Conservation (phyloP, 768 basidiomycete species). For the Russula abietina region DNA sequence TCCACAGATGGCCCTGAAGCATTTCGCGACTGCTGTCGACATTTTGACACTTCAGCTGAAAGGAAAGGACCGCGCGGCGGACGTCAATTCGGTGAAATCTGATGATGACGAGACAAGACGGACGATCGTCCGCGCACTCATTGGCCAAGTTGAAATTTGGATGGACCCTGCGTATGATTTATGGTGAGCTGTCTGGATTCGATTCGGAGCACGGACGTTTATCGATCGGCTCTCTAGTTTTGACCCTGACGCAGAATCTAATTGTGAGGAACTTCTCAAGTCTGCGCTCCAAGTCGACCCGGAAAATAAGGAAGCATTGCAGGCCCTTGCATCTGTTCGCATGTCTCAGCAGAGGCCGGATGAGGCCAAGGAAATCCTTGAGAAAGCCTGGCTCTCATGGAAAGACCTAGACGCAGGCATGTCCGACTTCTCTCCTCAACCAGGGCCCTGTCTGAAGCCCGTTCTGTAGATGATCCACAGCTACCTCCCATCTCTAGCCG, state of each 20-base stretch:
- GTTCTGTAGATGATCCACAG: conserved; percentile 50
- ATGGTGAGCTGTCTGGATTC: conserved; percentile 48
- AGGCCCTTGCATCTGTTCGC: conserved; percentile 76
- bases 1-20: conserved; percentile 61
- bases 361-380: conserved; percentile 67
- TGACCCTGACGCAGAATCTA: conserved; percentile 74
- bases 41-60: conserved; percentile 63
- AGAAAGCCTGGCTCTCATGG: conserved; percentile 62
- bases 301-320: conserved; percentile 70
- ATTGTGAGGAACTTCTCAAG: conserved; percentile 70
- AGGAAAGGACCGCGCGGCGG: conserved; percentile 58
- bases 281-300: conserved; percentile 71
- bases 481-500: conserved; percentile 69
- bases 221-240: conserved; percentile 42
- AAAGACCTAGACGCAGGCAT: conserved; percentile 59
- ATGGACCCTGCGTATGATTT: conserved; percentile 88
- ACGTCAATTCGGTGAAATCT: conserved; percentile 31
- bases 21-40: conserved; percentile 79
- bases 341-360: conserved; percentile 83
- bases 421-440: conserved; percentile 11
- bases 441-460: not conserved
- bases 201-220: not conserved
- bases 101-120: conserved; percentile 57
- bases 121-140: conserved; percentile 70
- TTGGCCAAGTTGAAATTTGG: conserved; percentile 93